Conservation (phyloP, 169 alveolate genomes). For the Plasmodium gonderi region DNA sequence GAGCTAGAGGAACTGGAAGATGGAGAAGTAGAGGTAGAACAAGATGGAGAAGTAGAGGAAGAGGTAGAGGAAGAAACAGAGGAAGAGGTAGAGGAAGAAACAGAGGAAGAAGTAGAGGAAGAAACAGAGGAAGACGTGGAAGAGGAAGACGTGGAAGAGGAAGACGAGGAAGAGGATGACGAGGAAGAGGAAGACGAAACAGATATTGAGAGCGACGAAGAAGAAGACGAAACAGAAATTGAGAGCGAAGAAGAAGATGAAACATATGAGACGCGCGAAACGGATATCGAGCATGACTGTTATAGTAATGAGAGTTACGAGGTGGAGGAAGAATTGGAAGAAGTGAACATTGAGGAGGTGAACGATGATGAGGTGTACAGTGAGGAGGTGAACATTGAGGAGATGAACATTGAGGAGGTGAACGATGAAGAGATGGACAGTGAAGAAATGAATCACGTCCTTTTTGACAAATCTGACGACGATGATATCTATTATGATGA, state of each 20-base stretch:
- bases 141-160: neutral
- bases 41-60: neutral
- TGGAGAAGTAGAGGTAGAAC: neutral
- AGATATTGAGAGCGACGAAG: slow-evolving; percentile 1
- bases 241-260: neutral
- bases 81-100: slow-evolving; percentile 1
- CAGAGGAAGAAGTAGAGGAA: neutral
- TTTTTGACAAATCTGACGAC: neutral
- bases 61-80: neutral
- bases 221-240: neutral
- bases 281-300: neutral
- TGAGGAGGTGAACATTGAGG: neutral
- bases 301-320: neutral
- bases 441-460: neutral
- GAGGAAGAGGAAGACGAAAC: neutral
- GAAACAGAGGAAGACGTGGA: neutral
- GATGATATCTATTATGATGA: neutral
- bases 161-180: neutral
- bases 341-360: neutral
- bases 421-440: neutral
- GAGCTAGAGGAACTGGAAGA: neutral
- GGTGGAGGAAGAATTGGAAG: neutral
- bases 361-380: neutral
- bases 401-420: neutral
- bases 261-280: neutral